A percentile compares a stretch with the other conserved stretches of the same genome.
These are phyloP conservation scores for Cutaneotrichosporon cavernicola DNA, from an alignment of 1,284 basidiomycete genomes.

Conservation along the genomic window DNA sequence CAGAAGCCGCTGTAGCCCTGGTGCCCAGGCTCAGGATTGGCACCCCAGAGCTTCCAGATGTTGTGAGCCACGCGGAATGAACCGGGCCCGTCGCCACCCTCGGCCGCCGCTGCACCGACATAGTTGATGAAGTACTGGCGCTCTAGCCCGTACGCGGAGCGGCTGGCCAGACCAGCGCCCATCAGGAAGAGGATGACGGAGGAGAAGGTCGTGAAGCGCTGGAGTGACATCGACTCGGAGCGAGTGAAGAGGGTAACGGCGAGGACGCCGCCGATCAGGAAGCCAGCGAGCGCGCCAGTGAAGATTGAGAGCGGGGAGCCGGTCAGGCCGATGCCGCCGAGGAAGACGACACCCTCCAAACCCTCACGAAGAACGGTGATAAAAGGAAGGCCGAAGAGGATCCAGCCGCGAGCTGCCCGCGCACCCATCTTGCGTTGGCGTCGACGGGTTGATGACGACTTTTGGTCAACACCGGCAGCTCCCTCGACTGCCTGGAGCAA, in stretches of 20 bases:
- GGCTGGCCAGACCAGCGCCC: conserved; percentile 80
- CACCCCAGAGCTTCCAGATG: conserved; percentile 82
- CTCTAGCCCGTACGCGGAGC: conserved; percentile 67
- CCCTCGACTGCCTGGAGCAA: conserved; percentile 70
- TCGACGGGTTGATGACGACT: neutral
- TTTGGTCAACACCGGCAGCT: conserved; percentile 17
- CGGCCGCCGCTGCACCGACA: conserved; percentile 70
- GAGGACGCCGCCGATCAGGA: conserved; percentile 69
- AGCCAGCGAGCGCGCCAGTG: conserved; percentile 57
- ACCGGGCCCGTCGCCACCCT: conserved; percentile 76
- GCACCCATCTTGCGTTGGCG: conserved; percentile 20
- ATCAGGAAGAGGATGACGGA: conserved; percentile 82
- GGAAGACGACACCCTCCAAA: conserved; percentile 84
- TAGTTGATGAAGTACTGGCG: conserved; percentile 63
- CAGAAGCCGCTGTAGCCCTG: conserved; percentile 50
- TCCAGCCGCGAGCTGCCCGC: conserved; percentile 44
- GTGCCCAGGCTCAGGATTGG: conserved; percentile 63
- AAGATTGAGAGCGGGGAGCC: conserved; percentile 62
- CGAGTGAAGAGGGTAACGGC: conserved; percentile 40
- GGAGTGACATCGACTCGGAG: conserved; percentile 55
- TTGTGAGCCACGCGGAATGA: conserved; percentile 71
- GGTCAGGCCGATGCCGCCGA: conserved; percentile 64
- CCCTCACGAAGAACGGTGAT: conserved; percentile 88
- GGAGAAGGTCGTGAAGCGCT: conserved; percentile 74
- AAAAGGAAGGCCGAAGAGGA: conserved; percentile 76